Evolutionary conservation across 371 early-diverging fungal genomes (phyloP).

Genomic region (Umbelopsis sp.): DNA sequence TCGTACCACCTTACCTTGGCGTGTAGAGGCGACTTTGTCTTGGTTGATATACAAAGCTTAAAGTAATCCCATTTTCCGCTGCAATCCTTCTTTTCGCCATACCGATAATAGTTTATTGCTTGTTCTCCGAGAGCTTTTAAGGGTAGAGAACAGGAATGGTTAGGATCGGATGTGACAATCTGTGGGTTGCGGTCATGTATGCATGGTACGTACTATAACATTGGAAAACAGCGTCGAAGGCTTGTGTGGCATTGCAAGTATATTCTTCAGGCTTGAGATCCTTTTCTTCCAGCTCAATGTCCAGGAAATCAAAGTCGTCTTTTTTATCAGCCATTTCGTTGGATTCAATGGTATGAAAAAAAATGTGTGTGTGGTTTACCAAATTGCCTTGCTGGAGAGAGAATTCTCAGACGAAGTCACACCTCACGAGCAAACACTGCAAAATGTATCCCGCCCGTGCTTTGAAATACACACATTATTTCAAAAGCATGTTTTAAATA

Average conservation of each 20-base stretch:
- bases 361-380: not conserved
- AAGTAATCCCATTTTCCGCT: conserved; percentile 46
- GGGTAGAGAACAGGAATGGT: not conserved
- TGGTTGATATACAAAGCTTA: conserved; percentile 43
- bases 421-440: too few relatives aligned
- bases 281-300: conserved; percentile 26
- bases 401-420: not conserved
- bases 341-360: not conserved
- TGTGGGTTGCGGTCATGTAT: not conserved
- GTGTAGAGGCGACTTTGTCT: conserved; percentile 40
- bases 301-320: conserved; percentile 9
- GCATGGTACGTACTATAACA: conserved; percentile 42
- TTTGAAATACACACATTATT: too few relatives aligned
- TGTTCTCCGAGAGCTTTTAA: conserved; percentile 45
- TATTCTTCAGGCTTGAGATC: conserved; percentile 36
- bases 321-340: conserved; percentile 1
- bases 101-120: conserved; percentile 49
- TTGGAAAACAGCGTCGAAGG: conserved; percentile 45
- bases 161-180: not conserved
- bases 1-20: conserved; percentile 39
- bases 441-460: too few relatives aligned
- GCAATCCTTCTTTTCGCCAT: conserved; percentile 51
- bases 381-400: not conserved
- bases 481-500: too few relatives aligned
- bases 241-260: conserved; percentile 42